Evolutionary conservation across 345 rosid species (phyloP), one percentile per base, ranked within the genome.

Genomic region (Mangifera indica): DNA sequence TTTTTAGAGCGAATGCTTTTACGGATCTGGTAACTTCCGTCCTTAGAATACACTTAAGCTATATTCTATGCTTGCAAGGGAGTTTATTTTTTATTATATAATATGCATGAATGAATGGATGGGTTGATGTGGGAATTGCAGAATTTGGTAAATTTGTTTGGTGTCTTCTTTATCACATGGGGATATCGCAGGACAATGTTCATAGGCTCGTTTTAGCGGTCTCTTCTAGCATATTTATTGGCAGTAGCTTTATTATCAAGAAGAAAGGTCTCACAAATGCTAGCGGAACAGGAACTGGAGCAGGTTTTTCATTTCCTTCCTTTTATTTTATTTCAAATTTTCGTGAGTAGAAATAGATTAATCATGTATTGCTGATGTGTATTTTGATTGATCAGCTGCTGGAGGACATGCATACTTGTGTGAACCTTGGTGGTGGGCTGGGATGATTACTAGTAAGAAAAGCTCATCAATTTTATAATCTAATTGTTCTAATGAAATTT

Each of bases 391-490:
- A 48, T 72, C 80, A 93, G 98, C 90, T 59, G 67, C 82, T 55
- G 98, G 98, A 71, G 98, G 97, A 14, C 72, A 86, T 79, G 81
- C 92, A 7, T 94, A 94, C 77, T 88, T 94, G 74, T 68, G 66
- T 62, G 92, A 94, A 78, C 98, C 98, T 10, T 85, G 85, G 89
- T 94, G 97, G 98, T 94, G 98, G 98, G 92, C 86, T 63, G 98
- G 98, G 69, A 94, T 91, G 98, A 79, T 85, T 52, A 78, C 97
- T 13, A 91, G 98, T 91, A 75, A 78, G 92, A 13, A 53, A 20
- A 12, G 6, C 4, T 7, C 10, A 56, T 55, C 40, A 20, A 32
- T 25, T 48, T 17, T 42, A 40, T 44, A 10, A 4, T 48, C 29
- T 48, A 25, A 62, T 51, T 29, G 67, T 32, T 51, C 22, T 22